Evolutionary conservation across 75 land plant species (phyloP).

Genomic region (Ceratopteris richardii): DNA sequence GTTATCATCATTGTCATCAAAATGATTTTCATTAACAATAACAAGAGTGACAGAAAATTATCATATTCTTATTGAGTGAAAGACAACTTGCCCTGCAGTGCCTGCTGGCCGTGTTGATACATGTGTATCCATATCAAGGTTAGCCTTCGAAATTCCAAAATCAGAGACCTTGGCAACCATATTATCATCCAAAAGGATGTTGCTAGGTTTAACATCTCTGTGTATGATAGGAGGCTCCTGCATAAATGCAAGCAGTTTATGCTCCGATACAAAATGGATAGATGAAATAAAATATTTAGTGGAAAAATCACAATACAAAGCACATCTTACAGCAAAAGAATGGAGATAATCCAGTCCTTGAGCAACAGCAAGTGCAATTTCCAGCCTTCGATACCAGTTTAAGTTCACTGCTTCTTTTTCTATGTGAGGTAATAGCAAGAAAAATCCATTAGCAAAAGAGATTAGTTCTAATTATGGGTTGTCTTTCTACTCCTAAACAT

Average conservation of each 20-base stretch:
- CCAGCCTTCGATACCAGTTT: conserved; percentile 30
- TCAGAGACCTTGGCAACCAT: conserved; percentile 31
- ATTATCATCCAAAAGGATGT: conserved; percentile 27
- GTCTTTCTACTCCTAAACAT: too few species aligned
- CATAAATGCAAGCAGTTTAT: too few species aligned
- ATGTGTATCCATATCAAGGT: conserved; percentile 27
- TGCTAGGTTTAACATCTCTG: conserved; percentile 34
- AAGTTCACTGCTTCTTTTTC: conserved; percentile 6
- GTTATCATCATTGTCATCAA: too few species aligned
- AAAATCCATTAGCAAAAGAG: too few species aligned
- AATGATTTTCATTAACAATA: too few species aligned
- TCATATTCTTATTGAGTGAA: too few species aligned
- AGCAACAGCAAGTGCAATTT: conserved; percentile 29
- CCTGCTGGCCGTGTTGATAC: conserved; percentile 37
- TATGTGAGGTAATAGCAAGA: too few species aligned
- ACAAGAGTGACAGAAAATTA: too few species aligned
- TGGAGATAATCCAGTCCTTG: conserved; percentile 40
- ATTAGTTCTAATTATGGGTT: too few species aligned
- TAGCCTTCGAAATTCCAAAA: conserved; percentile 23
- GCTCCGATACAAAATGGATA: too few species aligned
- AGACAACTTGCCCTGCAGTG: conserved; percentile 30
- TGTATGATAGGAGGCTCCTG: conserved; percentile 33
- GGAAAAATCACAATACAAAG: too few species aligned
- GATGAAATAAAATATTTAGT: too few species aligned
- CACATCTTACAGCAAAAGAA: conserved; percentile 34